Conservation (phyloP, 495 filamentous ascomycete genomes). For the Aspergillus funiculosus region DNA sequence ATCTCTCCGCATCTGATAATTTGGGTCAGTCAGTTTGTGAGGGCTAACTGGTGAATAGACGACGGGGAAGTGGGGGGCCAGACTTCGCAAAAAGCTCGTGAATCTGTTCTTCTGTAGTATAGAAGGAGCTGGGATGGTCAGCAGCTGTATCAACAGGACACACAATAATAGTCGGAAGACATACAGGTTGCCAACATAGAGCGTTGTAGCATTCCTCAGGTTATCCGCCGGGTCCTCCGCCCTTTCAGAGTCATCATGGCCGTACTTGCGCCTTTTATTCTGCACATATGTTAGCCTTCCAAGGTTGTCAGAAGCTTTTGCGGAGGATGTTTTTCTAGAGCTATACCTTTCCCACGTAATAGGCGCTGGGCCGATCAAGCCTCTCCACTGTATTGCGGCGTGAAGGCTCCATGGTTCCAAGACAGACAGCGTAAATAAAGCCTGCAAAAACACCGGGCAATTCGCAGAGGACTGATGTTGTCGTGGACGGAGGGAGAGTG, state of each 20-base stretch:
- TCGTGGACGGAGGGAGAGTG: neutral
- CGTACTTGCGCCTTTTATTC: slow-evolving; percentile 63
- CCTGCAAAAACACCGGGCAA: neutral
- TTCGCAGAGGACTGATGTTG: neutral
- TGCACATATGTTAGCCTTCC: slow-evolving; percentile 25
- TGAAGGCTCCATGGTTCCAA: slow-evolving; percentile 14
- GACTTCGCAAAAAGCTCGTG: slow-evolving; percentile 93
- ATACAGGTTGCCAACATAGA: slow-evolving; percentile 96
- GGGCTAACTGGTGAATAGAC: no score
- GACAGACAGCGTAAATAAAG: neutral
- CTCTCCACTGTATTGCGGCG: slow-evolving; percentile 66
- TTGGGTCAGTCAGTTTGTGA: slow-evolving; percentile 11
- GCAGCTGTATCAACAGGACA: slow-evolving; percentile 7
- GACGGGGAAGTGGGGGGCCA: slow-evolving; percentile 16
- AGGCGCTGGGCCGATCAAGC: slow-evolving; percentile 83
- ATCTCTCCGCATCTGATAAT: slow-evolving; percentile 76
- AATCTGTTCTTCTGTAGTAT: slow-evolving; percentile 98
- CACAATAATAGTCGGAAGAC: slow-evolving; percentile 23
- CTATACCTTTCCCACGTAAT: slow-evolving; percentile 69
- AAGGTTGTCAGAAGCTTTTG: slow-evolving; percentile 1
- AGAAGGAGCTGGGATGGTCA: slow-evolving; percentile 75
- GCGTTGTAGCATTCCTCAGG: slow-evolving; percentile 80
- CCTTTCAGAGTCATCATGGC: slow-evolving; percentile 52
- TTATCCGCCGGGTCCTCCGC: slow-evolving; percentile 61
- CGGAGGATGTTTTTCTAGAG: slow-evolving; percentile 18